Base-by-base conservation (phyloP, 176 grass and related monocot genomes). In the Juncus inflexus region DNA sequence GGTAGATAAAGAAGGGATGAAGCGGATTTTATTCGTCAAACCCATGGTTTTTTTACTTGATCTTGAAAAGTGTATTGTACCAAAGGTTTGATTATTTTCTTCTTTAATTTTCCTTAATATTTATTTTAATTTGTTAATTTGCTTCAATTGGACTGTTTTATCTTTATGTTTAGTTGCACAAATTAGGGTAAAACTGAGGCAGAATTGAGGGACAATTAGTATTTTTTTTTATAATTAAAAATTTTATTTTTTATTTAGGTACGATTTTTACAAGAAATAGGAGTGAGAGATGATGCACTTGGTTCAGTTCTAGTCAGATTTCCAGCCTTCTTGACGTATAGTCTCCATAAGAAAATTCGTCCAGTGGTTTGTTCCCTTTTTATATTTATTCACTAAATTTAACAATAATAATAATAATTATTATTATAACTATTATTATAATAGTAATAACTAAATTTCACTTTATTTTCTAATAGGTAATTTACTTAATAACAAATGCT, bases 11-110 rank as follows among this genome's bases (percentile, higher is more conserved):
- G 92, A 86, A 58, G 92, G 92, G 47, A 91, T 97, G 92, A 97
- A 91, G 50, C 78, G 87, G 72, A 89, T 91, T 77, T 15, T 97
- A 61, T 52, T 86, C 14, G 84, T 97, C 37, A 84, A 91, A 75
- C 87, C 92, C 72, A 81, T 90, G 55, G 80, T 97, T 73, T 97
- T 97, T 36, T 97, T 87, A 73, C 70, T 97, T 79, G 92, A 97
- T 76, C 79, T 97, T 57, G 87, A 97, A 52, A 82, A 81, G 77
- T 84, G 83, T 43, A 97, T 91, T 81, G 82, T 75, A 68, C 92
- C 87, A 68, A 97, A 91, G 85, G 87, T 91, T 81, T 55, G 52
- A 40, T 54, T 9, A 55, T 19, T 4, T n/a, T 66, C 75, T 51
- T 36, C n/a, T 61, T 36, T 70, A 28, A 28, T 28, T 28, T 28